Evolutionary conservation across 768 basidiomycete species (phyloP).

Genomic region (Suillus subalutaceus): DNA sequence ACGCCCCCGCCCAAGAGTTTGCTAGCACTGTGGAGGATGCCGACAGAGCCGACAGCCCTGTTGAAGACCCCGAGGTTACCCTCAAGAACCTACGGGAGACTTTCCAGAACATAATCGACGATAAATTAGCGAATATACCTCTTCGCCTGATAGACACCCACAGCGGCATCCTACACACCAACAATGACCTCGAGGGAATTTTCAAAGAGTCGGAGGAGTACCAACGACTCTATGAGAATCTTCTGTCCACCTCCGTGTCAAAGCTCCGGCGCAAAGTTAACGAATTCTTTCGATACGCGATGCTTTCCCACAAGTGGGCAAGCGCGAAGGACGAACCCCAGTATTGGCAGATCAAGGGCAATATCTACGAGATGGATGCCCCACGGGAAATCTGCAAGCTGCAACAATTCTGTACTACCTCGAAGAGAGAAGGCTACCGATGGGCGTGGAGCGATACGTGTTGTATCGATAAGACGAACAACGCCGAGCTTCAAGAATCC

Average conservation of each 20-base stretch:
- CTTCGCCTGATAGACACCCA: slow-evolving; percentile 8
- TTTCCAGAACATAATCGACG: slow-evolving; percentile 5
- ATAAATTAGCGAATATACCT: slow-evolving; percentile 8
- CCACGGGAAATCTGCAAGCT: slow-evolving; percentile 20
- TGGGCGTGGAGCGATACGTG: slow-evolving; percentile 36
- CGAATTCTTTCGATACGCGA: slow-evolving; percentile 14
- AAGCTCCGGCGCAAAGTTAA: slow-evolving; percentile 9
- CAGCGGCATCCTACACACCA: slow-evolving; percentile 2
- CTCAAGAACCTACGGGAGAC: slow-evolving; percentile 3
- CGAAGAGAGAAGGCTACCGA: slow-evolving; percentile 32
- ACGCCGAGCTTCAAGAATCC: slow-evolving; percentile 29
- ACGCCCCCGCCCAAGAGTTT: neutral
- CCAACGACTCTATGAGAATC: slow-evolving; percentile 1
- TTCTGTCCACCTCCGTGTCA: neutral
- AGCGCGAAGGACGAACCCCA: slow-evolving; percentile 16
- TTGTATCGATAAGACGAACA: slow-evolving; percentile 29
- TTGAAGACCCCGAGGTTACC: neutral
- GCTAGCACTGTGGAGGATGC: neutral
- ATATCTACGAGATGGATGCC: slow-evolving; percentile 16
- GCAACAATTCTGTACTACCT: slow-evolving; percentile 32
- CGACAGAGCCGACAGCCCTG: neutral
- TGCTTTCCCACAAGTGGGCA: slow-evolving; percentile 16
- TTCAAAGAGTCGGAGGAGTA: slow-evolving; percentile 7
- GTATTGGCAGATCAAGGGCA: slow-evolving; percentile 13
- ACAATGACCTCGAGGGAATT: slow-evolving; percentile 4